Percentiles rank a stretch among this genome's conserved stretches.
Evolutionary conservation across 1,284 basidiomycete genomes (phyloP).

Genomic region (Ceratobasidium sp.): DNA sequence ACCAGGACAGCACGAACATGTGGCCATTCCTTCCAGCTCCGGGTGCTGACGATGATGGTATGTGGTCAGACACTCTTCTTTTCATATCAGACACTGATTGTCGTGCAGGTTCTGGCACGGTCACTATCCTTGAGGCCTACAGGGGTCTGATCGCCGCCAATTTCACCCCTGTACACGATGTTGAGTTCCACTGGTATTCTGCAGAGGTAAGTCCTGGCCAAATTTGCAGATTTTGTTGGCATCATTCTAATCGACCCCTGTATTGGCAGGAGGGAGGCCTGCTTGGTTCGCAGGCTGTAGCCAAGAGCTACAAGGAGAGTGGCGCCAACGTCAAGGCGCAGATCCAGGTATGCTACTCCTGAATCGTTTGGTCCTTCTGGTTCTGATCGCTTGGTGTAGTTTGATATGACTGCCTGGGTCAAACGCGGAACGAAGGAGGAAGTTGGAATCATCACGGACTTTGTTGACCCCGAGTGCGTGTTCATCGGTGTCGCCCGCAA

Average conservation of each 20-base stretch:
- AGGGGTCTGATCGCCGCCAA: constrained; percentile 81
- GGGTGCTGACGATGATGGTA: constrained; percentile 89
- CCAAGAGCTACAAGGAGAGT: constrained; percentile 74
- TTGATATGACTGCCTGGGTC: constrained; percentile 98
- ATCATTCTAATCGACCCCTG: constrained; percentile 13
- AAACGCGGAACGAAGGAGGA: constrained; percentile 87
- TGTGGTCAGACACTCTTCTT: not conserved
- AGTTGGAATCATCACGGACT: constrained; percentile 93
- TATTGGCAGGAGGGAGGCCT: constrained; percentile 83
- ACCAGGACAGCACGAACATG: constrained; percentile 91
- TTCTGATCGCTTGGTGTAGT: constrained; percentile 60
- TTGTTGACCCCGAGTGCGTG: constrained; percentile 71
- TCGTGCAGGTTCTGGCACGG: constrained; percentile 73
- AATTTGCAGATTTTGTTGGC: too few species aligned
- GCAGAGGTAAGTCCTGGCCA: constrained; percentile 74
- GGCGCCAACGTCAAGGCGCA: constrained; percentile 82
- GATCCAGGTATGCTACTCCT: constrained; percentile 71
- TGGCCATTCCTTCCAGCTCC: constrained; percentile 91
- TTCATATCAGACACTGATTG: not conserved
- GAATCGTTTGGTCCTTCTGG: not conserved
- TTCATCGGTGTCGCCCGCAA: constrained; percentile 16
- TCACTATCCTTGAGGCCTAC: constrained; percentile 92
- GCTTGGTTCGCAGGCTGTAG: constrained; percentile 93
- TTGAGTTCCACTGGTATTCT: constrained; percentile 97
- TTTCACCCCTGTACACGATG: constrained; percentile 78